These are phyloP conservation scores for Penstemon davidsonii DNA, from an alignment of 257 asterid species.

Conservation along the genomic window DNA sequence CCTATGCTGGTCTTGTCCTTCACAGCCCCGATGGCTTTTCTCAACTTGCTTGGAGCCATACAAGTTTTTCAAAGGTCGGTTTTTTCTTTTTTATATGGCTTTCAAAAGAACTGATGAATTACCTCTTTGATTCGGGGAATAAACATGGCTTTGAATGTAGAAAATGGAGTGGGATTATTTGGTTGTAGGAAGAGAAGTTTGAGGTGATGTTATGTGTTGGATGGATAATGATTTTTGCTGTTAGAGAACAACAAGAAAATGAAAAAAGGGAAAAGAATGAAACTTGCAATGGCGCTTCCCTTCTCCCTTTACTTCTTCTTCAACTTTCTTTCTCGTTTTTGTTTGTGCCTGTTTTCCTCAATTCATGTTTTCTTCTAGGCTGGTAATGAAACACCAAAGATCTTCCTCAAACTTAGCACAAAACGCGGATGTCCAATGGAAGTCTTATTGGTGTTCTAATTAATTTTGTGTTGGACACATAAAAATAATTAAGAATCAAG, in stretches of 20 bases:
- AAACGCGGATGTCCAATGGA: slow-evolving; percentile 27
- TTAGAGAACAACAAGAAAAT: not conserved
- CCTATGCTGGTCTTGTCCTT: slow-evolving; percentile 92
- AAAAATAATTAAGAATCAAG: no score
- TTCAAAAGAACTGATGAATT: not conserved
- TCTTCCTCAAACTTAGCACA: slow-evolving; percentile 32
- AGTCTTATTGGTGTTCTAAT: not conserved
- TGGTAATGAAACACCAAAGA: slow-evolving; percentile 32
- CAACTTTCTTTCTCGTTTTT: not conserved
- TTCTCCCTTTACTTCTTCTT: not conserved
- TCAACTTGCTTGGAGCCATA: slow-evolving; percentile 86
- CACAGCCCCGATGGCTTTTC: slow-evolving; percentile 90
- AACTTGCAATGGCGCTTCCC: slow-evolving; percentile 16
- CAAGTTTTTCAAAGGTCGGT: not conserved
- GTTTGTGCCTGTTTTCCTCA: not conserved
- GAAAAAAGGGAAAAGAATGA: slow-evolving; percentile 20
- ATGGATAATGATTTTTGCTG: not conserved
- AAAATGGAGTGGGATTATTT: not conserved
- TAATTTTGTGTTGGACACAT: no score
- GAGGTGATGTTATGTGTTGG: not conserved
- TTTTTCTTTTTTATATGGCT: not conserved
- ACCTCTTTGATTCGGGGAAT: not conserved
- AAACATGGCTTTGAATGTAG: no score
- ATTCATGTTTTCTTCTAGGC: slow-evolving; percentile 10
- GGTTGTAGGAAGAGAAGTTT: not conserved